These are phyloP conservation scores for Cutaneotrichosporon sp. DNA, from an alignment of 1,284 basidiomycete species.

Conservation along the genomic window DNA sequence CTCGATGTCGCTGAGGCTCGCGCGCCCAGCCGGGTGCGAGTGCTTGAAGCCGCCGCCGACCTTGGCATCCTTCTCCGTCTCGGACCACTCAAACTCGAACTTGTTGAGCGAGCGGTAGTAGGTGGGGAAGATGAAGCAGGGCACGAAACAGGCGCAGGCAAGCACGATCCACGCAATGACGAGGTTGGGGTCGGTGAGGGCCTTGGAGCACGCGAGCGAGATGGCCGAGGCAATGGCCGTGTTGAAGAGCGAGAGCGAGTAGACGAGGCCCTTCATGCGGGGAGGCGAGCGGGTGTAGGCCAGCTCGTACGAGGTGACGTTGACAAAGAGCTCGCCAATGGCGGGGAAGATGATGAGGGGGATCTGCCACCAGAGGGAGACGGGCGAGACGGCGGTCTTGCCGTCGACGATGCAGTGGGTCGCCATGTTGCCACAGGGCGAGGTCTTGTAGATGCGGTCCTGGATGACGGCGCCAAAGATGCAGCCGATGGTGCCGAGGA, in stretches of 20 bases:
- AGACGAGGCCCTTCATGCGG: slow-evolving; percentile 55
- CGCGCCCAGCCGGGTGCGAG: not conserved
- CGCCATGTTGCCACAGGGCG: slow-evolving; percentile 54
- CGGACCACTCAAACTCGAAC: slow-evolving; percentile 25
- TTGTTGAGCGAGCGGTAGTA: slow-evolving; percentile 42
- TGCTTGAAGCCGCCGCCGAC: slow-evolving; percentile 8
- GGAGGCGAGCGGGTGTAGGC: slow-evolving; percentile 56
- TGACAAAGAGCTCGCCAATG: slow-evolving; percentile 57
- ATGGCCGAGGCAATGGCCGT: slow-evolving; percentile 56
- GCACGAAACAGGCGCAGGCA: slow-evolving; percentile 43
- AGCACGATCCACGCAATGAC: slow-evolving; percentile 55
- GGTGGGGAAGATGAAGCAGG: slow-evolving; percentile 29
- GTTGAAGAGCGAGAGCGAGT: slow-evolving; percentile 55
- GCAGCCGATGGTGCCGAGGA: slow-evolving; percentile 5
- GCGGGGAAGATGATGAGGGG: slow-evolving; percentile 57
- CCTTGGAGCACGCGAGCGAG: slow-evolving; percentile 40
- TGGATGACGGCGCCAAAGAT: slow-evolving; percentile 34
- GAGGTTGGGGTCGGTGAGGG: slow-evolving; percentile 55
- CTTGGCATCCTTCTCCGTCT: slow-evolving; percentile 9
- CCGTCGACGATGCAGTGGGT: slow-evolving; percentile 36
- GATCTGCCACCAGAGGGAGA: slow-evolving; percentile 52
- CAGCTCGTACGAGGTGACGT: slow-evolving; percentile 58
- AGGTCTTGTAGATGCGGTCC: slow-evolving; percentile 56
- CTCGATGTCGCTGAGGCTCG: slow-evolving; percentile 1
- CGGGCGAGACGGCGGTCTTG: slow-evolving; percentile 15